Conservation (phyloP, 805 yeast genomes). For the Maudiozyma serrabonitensis region DNA sequence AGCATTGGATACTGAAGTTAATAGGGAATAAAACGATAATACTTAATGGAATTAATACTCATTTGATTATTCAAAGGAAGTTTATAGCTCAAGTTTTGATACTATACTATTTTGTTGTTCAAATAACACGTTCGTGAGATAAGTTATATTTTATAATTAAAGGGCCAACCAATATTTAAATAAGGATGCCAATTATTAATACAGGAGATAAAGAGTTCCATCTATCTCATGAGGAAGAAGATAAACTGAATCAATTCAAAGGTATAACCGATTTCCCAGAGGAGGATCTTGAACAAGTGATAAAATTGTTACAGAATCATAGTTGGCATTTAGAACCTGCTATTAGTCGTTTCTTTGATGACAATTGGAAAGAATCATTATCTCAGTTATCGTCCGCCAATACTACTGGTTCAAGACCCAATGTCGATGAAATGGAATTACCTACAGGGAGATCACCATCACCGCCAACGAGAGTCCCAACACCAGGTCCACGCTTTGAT, state of each 20-base stretch:
- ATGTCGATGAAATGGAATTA: background rate
- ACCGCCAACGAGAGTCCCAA: background rate
- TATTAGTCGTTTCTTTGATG: slow-evolving; percentile 52
- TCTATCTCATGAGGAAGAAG: slow-evolving; percentile 35
- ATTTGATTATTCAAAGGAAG: no score
- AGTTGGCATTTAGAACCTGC: slow-evolving; percentile 57
- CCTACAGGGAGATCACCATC: slow-evolving; percentile 3
- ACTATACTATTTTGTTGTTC: no score
- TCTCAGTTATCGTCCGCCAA: slow-evolving; percentile 2
- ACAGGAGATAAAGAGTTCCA: slow-evolving; percentile 20
- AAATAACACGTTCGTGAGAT: no score
- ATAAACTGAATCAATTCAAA: slow-evolving; percentile 38
- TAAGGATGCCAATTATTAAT: slow-evolving; percentile 20
- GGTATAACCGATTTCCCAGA: slow-evolving; percentile 42
- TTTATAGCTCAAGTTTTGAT: no score
- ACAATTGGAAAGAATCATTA: slow-evolving; percentile 31
- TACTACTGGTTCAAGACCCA: slow-evolving; percentile 5
- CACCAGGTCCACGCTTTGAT: background rate
- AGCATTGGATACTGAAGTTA: no score
- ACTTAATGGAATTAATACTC: no score
- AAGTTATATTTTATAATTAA: no score
- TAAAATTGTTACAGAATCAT: slow-evolving; percentile 38
- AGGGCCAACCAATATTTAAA: background rate
- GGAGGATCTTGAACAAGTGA: slow-evolving; percentile 37
- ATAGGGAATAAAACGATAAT: no score